Base-by-base conservation (phyloP, 2,329 filamentous ascomycete genomes). In the Diaporthe eres region DNA sequence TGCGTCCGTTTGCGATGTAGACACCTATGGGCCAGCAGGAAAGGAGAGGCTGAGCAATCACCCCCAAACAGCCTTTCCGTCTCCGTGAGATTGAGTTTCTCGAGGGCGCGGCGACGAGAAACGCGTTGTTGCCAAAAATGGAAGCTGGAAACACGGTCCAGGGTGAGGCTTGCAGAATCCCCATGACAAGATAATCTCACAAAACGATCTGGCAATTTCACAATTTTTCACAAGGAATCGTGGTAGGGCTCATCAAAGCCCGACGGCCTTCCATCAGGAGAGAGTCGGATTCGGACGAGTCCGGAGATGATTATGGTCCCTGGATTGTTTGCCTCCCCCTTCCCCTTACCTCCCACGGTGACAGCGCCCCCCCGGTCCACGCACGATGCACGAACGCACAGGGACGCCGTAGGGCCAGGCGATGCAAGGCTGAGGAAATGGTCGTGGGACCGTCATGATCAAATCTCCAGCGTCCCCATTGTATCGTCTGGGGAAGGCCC, bases 231-330 rank as follows among this genome's bases (percentile, higher is more conserved):
- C 47, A 39, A 55, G 49, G 65, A 70, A 53, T 70, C 49, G 49
- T 70, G 47, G 44, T 63, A 73, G 49, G 31, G 61, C 51, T 55
- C 15, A 65, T 55, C 28, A 37, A 73, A 55, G 6, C 55, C 58
- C 47, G 71, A 19, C 34, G 58, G 74, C 71, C 44, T 47, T 73
- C 28, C 60, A 17, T 47, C 68, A 75, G 28, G 74, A 65, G 74
- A 65, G 39, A 65, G 49, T 68, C n/a, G 31, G 70, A 65, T 37
- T 57, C 44, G 49, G 67, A 71, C 51, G 72, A 44, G 75, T 68
- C 74, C 75, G 75, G 75, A 75, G 75, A 74, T 76, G 39, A 67
- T 75, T 17, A 61, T 65, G 75, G 58, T 61, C 49, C 51, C 53
- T 67, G n/a, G n/a, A 19, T 4, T 25, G 22, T 57, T 31, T 55